These are phyloP conservation scores for Trichomonascaceae sp. DNA, from an alignment of 1,139 yeast genomes.

Conservation along the genomic window DNA sequence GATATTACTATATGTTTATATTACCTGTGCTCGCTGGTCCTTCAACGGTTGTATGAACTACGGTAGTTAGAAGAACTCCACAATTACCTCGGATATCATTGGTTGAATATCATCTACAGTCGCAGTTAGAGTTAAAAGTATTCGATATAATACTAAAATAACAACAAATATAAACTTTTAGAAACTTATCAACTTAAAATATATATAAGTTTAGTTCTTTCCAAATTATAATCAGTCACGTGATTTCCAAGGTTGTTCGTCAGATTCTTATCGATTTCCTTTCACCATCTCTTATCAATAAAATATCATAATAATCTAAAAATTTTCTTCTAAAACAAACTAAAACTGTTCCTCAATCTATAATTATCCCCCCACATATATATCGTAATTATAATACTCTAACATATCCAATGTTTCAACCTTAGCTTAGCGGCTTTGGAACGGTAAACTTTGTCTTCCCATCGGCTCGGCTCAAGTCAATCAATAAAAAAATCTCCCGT, in stretches of 20 bases:
- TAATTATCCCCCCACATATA: not conserved
- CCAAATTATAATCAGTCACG: too few species aligned
- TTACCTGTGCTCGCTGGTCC: not conserved
- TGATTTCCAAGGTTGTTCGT: too few species aligned
- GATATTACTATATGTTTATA: not conserved
- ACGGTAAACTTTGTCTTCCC: not conserved
- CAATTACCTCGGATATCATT: not conserved
- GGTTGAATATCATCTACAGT: not conserved
- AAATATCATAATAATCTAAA: not conserved
- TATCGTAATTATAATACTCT: not conserved
- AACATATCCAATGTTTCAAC: not conserved
- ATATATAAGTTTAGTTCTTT: not conserved
- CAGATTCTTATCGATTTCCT: not conserved
- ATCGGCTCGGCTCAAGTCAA: not conserved
- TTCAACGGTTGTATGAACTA: too few species aligned
- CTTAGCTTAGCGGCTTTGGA: not conserved
- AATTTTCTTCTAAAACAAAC: not conserved
- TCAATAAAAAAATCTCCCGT: not conserved
- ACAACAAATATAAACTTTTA: not conserved
- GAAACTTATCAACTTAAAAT: not conserved
- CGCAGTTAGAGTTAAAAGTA: not conserved
- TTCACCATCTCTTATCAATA: not conserved
- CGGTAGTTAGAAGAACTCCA: too few species aligned
- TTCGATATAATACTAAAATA: not conserved
- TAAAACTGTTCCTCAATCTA: not conserved